Conservation (phyloP, 495 filamentous ascomycete genomes). For the Tuber indicum region DNA sequence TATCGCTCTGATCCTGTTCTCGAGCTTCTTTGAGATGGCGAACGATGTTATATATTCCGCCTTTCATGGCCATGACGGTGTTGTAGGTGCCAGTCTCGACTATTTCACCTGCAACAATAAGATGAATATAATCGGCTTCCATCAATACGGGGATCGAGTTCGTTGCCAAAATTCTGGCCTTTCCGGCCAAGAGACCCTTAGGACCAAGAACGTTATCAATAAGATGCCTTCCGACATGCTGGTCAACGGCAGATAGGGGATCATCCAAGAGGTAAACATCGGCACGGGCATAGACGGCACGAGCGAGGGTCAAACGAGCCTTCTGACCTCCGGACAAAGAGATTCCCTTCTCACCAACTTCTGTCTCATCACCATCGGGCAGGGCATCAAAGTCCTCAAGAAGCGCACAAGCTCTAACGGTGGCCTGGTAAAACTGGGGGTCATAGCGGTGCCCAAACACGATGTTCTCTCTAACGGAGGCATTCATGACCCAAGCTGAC, state of each 20-base stretch:
- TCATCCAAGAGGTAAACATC: conserved; percentile 96
- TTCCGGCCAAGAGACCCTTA: conserved; percentile 72
- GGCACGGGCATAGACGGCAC: conserved; percentile 95
- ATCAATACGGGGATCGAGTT: conserved; percentile 90
- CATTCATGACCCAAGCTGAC: conserved; percentile 95
- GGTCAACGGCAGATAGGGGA: conserved; percentile 90
- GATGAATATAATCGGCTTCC: conserved; percentile 76
- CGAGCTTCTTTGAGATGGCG: conserved; percentile 56
- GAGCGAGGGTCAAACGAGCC: conserved; percentile 85
- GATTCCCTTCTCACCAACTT: conserved; percentile 95
- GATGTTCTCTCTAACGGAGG: conserved; percentile 92
- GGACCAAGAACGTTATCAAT: conserved; percentile 87
- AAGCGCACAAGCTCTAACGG: conserved; percentile 88
- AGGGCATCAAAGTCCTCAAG: conserved; percentile 84
- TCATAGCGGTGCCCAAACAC: conserved; percentile 95
- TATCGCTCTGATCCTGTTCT: conserved; percentile 56
- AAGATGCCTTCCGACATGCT: conserved; percentile 90
- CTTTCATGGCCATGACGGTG: conserved; percentile 88
- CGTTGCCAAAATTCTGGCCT: conserved; percentile 89
- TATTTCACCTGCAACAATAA: conserved; percentile 76
- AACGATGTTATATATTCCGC: conserved; percentile 77
- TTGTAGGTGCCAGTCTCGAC: conserved; percentile 83
- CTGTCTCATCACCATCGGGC: conserved; percentile 92
- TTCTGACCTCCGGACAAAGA: conserved; percentile 96
- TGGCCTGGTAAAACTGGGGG: conserved; percentile 87